Percentiles rank a stretch among this genome's conserved stretches.
Conservation (phyloP, 2,329 filamentous ascomycete species). For the Cercospora sp. region DNA sequence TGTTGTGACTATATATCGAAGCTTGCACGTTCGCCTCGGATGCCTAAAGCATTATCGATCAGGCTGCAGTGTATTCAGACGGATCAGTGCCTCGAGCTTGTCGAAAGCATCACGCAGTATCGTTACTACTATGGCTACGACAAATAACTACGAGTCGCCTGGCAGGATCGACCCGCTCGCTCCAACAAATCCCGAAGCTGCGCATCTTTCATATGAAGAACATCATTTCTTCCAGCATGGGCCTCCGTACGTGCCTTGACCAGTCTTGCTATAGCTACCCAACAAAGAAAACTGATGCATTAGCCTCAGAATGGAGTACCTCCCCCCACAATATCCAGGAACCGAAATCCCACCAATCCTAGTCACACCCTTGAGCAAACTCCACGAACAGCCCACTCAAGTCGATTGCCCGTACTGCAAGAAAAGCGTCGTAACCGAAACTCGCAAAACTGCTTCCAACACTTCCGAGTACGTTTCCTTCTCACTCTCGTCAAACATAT, state of each 20-base stretch:
- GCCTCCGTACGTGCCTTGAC: neutral
- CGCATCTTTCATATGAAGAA: neutral
- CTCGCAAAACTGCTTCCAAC: neutral
- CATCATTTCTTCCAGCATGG: neutral
- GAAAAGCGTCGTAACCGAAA: neutral
- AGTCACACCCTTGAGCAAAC: too few relatives aligned
- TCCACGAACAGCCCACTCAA: too few relatives aligned
- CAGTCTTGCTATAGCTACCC: neutral
- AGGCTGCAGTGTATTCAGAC: too few relatives aligned
- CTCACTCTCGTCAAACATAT: too few relatives aligned
- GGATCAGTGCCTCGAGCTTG: neutral
- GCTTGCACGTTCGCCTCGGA: neutral
- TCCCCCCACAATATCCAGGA: too few relatives aligned
- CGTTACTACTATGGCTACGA: neutral
- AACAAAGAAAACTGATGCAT: too few relatives aligned
- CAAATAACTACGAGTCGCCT: neutral
- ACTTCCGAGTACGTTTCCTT: neutral
- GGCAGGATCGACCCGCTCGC: neutral
- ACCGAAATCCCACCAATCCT: too few relatives aligned
- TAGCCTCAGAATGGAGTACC: too few relatives aligned
- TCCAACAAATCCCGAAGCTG: neutral
- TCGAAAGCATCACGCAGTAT: neutral
- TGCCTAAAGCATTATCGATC: too few relatives aligned
- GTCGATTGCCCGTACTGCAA: too few relatives aligned
- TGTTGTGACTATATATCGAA: neutral